phyloP scores from a whole-genome alignment of 768 basidiomycete genomes.

The Leccinum pellstonianum region DNA sequence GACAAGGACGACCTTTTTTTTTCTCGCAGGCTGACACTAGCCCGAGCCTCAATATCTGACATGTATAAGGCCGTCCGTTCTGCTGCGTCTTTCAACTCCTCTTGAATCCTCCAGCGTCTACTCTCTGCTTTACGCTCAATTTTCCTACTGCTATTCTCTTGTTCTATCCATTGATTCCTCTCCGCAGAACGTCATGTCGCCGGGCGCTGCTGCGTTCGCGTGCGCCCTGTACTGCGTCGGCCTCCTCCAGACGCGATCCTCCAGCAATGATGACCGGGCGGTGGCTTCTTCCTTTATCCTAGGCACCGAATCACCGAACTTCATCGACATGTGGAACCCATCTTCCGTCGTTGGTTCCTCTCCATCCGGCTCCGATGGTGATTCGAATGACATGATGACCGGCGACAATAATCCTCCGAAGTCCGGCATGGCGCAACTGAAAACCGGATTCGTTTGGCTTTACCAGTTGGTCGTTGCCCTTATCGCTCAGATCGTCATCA shows the following conservation, averaged over 20 bases:
- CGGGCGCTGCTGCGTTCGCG: conserved; percentile 1
- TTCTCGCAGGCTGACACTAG: not conserved
- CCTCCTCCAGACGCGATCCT: conserved; percentile 1
- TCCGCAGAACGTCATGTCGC: not conserved
- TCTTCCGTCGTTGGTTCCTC: not conserved
- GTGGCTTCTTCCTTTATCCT: not conserved
- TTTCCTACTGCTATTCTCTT: not conserved
- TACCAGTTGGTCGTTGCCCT: conserved; percentile 8
- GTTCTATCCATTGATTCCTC: conserved; percentile 7
- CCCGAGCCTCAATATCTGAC: not conserved
- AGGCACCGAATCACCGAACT: not conserved
- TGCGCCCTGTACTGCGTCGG: conserved; percentile 1
- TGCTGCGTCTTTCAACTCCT: too few relatives aligned
- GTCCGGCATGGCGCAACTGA: conserved; percentile 5
- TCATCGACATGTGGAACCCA: not conserved
- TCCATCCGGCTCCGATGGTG: not conserved
- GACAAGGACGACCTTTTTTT: not conserved
- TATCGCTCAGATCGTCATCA: not conserved
- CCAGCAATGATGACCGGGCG: not conserved
- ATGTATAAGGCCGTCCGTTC: not conserved
- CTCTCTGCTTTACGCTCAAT: not conserved
- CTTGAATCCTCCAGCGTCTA: not conserved
- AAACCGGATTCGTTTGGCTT: conserved; percentile 6
- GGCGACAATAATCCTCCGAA: not conserved
- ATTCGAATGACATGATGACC: not conserved